These are phyloP conservation scores for Trapa bicornis DNA, from an alignment of 345 rosid species.

Conservation along the genomic window DNA sequence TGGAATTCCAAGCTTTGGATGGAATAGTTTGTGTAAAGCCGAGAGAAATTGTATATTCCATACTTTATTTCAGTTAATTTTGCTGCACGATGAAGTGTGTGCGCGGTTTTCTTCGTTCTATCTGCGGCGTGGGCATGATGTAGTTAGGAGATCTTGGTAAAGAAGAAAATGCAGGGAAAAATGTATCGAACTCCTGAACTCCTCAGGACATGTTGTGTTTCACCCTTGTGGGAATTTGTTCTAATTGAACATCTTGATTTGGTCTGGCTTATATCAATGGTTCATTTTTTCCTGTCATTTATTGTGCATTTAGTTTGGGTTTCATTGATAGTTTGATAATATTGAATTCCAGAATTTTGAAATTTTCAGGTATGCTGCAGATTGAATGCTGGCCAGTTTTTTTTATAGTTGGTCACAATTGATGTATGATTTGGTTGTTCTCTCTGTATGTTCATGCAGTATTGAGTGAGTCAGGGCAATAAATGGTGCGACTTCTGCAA, in stretches of 20 bases:
- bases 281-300: not conserved
- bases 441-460: slow-evolving; percentile 23
- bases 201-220: not conserved
- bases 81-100: not conserved
- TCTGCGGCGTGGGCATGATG: not conserved
- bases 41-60: not conserved
- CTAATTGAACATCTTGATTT: not conserved
- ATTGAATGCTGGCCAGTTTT: not conserved
- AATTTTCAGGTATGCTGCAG: not conserved
- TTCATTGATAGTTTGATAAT: not conserved
- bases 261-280: not conserved
- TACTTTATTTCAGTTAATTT: not conserved
- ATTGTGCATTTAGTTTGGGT: not conserved
- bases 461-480: slow-evolving; percentile 95
- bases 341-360: not conserved
- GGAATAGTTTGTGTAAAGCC: not conserved
- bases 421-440: not conserved
- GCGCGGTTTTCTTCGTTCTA: not conserved
- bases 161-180: not conserved
- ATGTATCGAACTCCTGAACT: not conserved
- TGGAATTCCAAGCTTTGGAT: not conserved
- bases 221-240: too few species aligned
- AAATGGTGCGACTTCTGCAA: slow-evolving; percentile 98
- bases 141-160: not conserved
- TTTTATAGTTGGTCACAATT: not conserved